Percentiles rank a stretch among this genome's conserved stretches.
Conservation (phyloP, 306 rosid species). For the Biancaea sappan region DNA sequence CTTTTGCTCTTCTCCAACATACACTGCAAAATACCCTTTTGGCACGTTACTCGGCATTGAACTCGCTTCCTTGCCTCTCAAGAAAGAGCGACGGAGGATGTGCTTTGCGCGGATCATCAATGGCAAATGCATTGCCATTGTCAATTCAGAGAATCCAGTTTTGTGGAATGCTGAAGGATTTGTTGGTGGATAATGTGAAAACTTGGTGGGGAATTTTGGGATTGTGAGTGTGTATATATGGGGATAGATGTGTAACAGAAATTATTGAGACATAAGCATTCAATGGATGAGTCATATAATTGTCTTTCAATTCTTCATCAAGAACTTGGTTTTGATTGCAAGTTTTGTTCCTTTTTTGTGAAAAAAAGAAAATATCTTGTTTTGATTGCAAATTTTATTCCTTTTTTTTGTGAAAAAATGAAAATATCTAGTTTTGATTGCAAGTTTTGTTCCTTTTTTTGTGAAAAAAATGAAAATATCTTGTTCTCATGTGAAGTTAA, state of each 20-base stretch:
- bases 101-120: neutral
- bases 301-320: slow-evolving; percentile 6
- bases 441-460: neutral
- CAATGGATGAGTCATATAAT: slow-evolving; percentile 6
- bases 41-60: slow-evolving; percentile 1
- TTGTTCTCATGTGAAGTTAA: neutral
- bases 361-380: too few species aligned
- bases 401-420: too few species aligned
- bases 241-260: neutral
- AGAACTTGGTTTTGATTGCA: slow-evolving; percentile 14
- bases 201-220: slow-evolving; percentile 1
- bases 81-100: neutral
- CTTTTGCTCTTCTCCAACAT: slow-evolving; percentile 39
- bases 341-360: too few species aligned
- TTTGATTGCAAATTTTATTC: too few species aligned
- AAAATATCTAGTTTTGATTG: too few species aligned
- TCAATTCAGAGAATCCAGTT: neutral
- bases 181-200: neutral
- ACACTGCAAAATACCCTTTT: slow-evolving; percentile 29
- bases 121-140: slow-evolving; percentile 23
- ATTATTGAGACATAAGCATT: neutral
- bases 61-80: neutral
- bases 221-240: neutral
- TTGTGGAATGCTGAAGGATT: too few species aligned
- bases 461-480: neutral